Base-by-base conservation (phyloP, 495 filamentous ascomycete genomes). In the Neurospora cerealis region DNA sequence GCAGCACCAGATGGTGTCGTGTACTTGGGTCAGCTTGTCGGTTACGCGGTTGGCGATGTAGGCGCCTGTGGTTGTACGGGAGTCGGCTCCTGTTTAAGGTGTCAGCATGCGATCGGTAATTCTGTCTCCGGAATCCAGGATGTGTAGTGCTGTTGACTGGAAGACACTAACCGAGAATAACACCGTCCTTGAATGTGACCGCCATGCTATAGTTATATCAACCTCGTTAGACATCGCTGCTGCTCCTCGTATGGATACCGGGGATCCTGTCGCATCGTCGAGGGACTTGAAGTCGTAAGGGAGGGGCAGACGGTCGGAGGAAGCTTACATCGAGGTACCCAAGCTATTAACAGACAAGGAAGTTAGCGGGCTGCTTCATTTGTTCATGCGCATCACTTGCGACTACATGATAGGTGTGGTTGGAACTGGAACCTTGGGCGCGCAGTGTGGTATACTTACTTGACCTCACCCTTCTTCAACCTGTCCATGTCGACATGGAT, bases 1-100 rank as follows among this genome's bases (percentile, higher is more conserved):
- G 85, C 96, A 99, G 87, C 96, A 99, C 96, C 96, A 99, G 82
- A 99, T 98, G 69, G 95, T 98, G 83, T 98, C 96, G 83, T 97
- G 93, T 54, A 99, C 95, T 84, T 95, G 93, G 76, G 96, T 99
- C 80, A 99, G 90, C 87, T 99, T 99, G 87, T 99, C 96, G 73
- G 96, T 98, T 70, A 99, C 96, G 85, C 96, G 91, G 83, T 99
- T 99, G 78, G 96, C 96, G 81, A 99, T 98, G 88, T 97, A 98
- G 75, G 96, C 91, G 79, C 96, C 96, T 72, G 96, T 98, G n/a
- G 96, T 98, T 78, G 96, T 99, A 85, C 96, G 91, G 78, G 94
- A 97, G 83, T 99, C 96, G 76, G 96, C 96, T 72, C 95, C 91
- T 88, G 70, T 36, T 34, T 37, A 38, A 13, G 34, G 70, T 71